Percentiles rank a stretch among this genome's conserved stretches.
Conservation (phyloP, 2,329 filamentous ascomycete species). For the Verticillium alfalfae region DNA sequence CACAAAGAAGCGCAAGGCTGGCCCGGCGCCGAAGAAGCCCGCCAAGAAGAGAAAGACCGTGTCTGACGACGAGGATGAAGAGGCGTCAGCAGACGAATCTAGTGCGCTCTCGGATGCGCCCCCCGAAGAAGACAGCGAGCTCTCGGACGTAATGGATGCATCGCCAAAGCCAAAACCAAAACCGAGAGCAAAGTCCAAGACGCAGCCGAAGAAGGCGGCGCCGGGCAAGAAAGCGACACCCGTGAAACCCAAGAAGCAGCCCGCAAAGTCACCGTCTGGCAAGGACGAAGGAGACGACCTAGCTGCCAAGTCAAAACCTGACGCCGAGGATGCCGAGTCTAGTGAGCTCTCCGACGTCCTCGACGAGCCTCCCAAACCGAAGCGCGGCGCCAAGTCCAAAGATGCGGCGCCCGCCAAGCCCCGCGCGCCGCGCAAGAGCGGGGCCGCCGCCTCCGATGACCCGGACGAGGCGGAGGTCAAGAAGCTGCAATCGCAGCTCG, state of each 20-base stretch:
- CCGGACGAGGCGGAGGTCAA: constrained; percentile 79
- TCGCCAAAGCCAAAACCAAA: constrained; percentile 1
- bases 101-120: not conserved
- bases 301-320: not conserved
- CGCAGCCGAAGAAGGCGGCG: not conserved
- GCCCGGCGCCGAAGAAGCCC: not conserved
- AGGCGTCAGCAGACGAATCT: not conserved
- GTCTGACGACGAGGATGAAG: not conserved
- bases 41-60: not conserved
- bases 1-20: constrained; percentile 5
- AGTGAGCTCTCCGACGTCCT: constrained; percentile 67
- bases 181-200: not conserved
- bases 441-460: constrained; percentile 47
- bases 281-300: constrained; percentile 1
- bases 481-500: constrained; percentile 75
- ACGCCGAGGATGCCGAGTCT: constrained; percentile 11
- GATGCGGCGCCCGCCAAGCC: constrained; percentile 29
- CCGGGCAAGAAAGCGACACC: not conserved
- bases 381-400: constrained; percentile 44
- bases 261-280: not conserved
- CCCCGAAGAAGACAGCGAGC: not conserved
- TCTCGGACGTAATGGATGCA: not conserved
- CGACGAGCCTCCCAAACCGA: constrained; percentile 62
- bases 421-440: constrained; percentile 4
- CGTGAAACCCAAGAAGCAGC: not conserved